phyloP scores from a whole-genome alignment of 2,329 filamentous ascomycete genomes.

The Talaromyces funiculosus region DNA sequence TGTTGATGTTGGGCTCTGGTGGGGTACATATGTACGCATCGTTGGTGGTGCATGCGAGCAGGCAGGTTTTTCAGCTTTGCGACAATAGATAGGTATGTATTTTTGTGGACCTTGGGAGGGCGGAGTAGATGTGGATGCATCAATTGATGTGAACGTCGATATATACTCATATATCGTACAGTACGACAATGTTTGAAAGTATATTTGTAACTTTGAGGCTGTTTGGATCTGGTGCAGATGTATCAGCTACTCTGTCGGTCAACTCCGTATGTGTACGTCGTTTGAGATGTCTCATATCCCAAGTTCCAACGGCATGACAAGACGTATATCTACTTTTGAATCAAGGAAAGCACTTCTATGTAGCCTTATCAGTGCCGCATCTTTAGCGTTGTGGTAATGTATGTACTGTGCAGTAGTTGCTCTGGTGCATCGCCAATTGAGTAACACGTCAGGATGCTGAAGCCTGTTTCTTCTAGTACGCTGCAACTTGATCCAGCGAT shows the following conservation, averaged over 20 bases:
- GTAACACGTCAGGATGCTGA: background rate
- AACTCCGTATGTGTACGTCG: background rate
- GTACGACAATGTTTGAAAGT: background rate
- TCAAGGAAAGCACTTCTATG: no score
- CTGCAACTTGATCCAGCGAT: no score
- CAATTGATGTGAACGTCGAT: background rate
- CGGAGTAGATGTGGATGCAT: background rate
- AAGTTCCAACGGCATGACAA: background rate
- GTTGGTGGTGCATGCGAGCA: background rate
- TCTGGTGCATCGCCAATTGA: background rate
- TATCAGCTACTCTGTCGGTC: background rate
- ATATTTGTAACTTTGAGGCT: no score
- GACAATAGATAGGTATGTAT: background rate
- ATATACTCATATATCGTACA: background rate
- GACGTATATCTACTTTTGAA: no score
- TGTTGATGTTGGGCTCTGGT: slow-evolving; percentile 1
- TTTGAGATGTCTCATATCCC: background rate
- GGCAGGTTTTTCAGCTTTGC: background rate
- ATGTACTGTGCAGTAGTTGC: background rate
- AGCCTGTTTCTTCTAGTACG: background rate
- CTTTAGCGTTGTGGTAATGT: background rate
- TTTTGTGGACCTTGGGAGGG: background rate
- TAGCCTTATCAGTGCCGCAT: background rate
- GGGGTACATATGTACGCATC: background rate
- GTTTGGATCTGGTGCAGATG: background rate